Evolutionary conservation across 495 filamentous ascomycete genomes (phyloP).

Genomic region (Xylaria intraflava): DNA sequence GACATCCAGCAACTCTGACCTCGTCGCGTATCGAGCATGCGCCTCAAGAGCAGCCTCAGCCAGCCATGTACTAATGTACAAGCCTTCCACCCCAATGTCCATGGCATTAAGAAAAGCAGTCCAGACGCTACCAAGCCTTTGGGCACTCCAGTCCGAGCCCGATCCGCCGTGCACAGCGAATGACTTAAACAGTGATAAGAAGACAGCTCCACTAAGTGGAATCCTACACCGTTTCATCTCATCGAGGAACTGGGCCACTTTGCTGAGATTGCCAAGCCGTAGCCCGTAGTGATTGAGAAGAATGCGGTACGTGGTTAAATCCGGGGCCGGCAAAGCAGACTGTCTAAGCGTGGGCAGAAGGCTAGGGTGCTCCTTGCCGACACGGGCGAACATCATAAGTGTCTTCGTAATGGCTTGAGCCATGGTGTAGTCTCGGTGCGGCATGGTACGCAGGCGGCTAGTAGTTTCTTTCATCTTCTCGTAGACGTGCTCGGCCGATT

Average conservation of each 20-base stretch:
- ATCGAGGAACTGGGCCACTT: constrained; percentile 49
- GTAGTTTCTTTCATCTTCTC: constrained; percentile 67
- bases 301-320: constrained; percentile 58
- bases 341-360: constrained; percentile 45
- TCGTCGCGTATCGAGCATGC: constrained; percentile 35
- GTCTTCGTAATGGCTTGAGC: constrained; percentile 50
- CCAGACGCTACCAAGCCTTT: constrained; percentile 49
- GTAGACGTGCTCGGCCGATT: constrained; percentile 71
- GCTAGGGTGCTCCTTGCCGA: constrained; percentile 34
- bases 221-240: constrained; percentile 58
- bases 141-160: constrained; percentile 58
- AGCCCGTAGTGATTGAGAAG: constrained; percentile 52
- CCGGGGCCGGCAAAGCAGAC: constrained; percentile 50
- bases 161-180: constrained; percentile 65
- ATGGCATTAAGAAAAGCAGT: constrained; percentile 35
- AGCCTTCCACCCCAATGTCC: constrained; percentile 26
- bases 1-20: constrained; percentile 31
- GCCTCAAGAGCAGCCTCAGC: constrained; percentile 42
- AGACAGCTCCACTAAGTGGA: constrained; percentile 54
- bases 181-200: constrained; percentile 63
- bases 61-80: constrained; percentile 46
- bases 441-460: constrained; percentile 23
- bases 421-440: constrained; percentile 35
- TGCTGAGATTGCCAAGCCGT: constrained; percentile 50
- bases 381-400: constrained; percentile 45